These are phyloP conservation scores for Acarospora socialis DNA, from an alignment of 2,329 filamentous ascomycete species.

Conservation along the genomic window DNA sequence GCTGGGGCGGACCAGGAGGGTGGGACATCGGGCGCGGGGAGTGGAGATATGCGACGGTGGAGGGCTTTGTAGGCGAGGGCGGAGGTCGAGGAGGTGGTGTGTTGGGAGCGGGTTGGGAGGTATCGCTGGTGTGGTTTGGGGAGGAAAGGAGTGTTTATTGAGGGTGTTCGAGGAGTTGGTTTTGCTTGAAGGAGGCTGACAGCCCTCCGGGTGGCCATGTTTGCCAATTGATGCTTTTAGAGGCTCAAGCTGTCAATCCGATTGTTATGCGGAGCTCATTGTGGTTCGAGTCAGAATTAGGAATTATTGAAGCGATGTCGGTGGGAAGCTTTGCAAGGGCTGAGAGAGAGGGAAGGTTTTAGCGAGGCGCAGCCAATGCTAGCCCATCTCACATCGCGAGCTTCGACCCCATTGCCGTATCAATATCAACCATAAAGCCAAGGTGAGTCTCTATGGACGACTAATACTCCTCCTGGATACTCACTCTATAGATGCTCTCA, in stretches of 20 bases:
- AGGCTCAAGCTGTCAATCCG: too few species aligned
- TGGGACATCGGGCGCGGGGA: constrained; percentile 60
- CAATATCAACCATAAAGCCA: too few species aligned
- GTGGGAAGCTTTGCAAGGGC: too few species aligned
- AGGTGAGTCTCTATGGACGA: too few species aligned
- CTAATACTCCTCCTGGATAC: too few species aligned
- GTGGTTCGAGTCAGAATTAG: too few species aligned
- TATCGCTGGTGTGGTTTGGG: constrained; percentile 18
- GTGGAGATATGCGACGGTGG: constrained; percentile 73
- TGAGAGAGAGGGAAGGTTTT: too few species aligned
- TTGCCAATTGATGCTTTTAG: constrained; percentile 15
- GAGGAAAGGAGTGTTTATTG: constrained; percentile 10
- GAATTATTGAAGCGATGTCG: too few species aligned
- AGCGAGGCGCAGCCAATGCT: too few species aligned
- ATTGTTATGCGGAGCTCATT: too few species aligned
- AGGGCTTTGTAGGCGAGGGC: constrained; percentile 95
- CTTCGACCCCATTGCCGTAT: too few species aligned
- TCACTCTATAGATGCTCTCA: constrained; percentile 59
- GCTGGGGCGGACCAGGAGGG: constrained; percentile 79
- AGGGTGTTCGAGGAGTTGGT: constrained; percentile 4
- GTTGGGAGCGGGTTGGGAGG: constrained; percentile 29
- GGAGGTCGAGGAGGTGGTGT: constrained; percentile 62
- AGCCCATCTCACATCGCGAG: too few species aligned
- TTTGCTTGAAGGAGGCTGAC: constrained; percentile 15
- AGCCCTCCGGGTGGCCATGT: constrained; percentile 30